Conservation (phyloP, 257 asterid species). For the Solanum dulcamara region DNA sequence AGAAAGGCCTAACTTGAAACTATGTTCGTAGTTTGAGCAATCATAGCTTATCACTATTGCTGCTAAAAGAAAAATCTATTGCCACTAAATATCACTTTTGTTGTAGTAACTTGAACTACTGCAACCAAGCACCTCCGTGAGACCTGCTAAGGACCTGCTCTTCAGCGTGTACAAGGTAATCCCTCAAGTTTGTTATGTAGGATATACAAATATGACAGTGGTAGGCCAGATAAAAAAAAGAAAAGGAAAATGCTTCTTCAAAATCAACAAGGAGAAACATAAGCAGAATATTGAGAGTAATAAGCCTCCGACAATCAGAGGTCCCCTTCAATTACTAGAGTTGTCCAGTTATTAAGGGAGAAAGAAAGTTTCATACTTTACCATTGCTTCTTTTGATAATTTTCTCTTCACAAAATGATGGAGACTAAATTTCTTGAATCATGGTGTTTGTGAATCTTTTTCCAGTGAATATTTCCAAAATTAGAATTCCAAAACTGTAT, state of each 20-base stretch:
- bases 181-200: neutral
- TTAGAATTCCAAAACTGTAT: constrained; percentile 18
- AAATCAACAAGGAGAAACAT: neutral
- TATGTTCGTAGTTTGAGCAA: too few relatives aligned
- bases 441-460: constrained; percentile 18
- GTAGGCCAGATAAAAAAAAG: neutral
- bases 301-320: neutral
- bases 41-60: neutral
- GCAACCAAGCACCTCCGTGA: neutral
- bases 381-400: neutral
- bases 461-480: constrained; percentile 22
- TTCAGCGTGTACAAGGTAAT: neutral
- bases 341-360: too few relatives aligned
- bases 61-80: too few relatives aligned
- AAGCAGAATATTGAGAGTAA: neutral
- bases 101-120: neutral
- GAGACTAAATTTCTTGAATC: constrained; percentile 9
- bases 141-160: neutral
- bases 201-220: neutral
- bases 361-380: too few relatives aligned
- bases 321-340: neutral
- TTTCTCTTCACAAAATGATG: constrained; percentile 3
- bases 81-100: too few relatives aligned
- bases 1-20: neutral
- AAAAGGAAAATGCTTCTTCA: neutral